Evolutionary conservation across 768 basidiomycete species (phyloP), one percentile per base, ranked within the genome.

Genomic region (Cytidiella melzeri): DNA sequence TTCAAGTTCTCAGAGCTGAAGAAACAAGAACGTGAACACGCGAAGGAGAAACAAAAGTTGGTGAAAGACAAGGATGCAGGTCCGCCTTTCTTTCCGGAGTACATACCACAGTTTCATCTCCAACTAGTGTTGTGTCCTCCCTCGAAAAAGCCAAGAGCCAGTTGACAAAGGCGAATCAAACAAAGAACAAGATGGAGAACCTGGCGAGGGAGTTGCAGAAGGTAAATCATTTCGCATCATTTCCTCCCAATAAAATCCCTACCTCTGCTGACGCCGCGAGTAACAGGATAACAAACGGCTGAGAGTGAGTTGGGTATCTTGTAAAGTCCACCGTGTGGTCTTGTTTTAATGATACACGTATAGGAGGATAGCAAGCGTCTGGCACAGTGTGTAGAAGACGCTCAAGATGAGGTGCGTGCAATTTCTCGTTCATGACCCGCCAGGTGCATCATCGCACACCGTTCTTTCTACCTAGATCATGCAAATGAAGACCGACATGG

Each of bases 31-130:
- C 79, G 91, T 55, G 90, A 92, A 62, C 86, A 92, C 60, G 83
- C 89, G 36, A 92, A 89, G 69, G 91, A 92, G 73, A 92, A 88
- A 66, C 90, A 92, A 71, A 92, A 92, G 61, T 73, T 92, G 25
- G 73, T 79, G 43, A 92, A 92, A 69, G 91, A 93, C 73, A 92
- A 92, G 70, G 91, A 92, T 68, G 80, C 87, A 55, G 87, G 88
- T 89, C 47, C 40, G 69, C 65, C 63, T 30, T 52, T 28, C 41
- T 41, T 45, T 27, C 30, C 30, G 30, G 30, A 7, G 30, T 34
- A 37, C 19, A 30, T 50, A 44, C 43, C 10, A 51, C 20, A 34
- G 47, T 47, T 58, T 18, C 3, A 41, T 48, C 40, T 46, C 46
- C 20, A n/a, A 28, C 27, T 27, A 44, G 57, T 61, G 52, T 58